Evolutionary conservation across 192 early-diverging fungal genomes (phyloP), one percentile per base, ranked within the genome.

Genomic region (Lobulomyces angularis): DNA sequence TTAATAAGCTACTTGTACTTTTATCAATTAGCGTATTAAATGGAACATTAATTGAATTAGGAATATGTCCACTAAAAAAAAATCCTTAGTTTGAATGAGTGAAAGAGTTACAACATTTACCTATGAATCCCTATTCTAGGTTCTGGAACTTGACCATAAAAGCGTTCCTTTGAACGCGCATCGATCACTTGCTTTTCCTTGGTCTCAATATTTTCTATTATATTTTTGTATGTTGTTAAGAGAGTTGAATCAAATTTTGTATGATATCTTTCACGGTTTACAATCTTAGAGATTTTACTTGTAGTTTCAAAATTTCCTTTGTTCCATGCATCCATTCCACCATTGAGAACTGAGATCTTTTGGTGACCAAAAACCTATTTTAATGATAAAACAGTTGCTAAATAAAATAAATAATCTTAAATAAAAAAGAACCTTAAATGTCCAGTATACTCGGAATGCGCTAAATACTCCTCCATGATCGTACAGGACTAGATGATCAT

Each of bases 371-470:
- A 88, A n/a, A 65, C 76, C 79, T 83, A 27, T 30, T 26, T 45
- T 8, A 44, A 14, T 21, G 2, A 25, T 29, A 65, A 11, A 39
- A 25, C 17, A 0, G 14, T 26, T 0, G 17, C 22, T 14, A 43
- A 45, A 37, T 29, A 11, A 9, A 53, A 43, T 21, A 35, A 22
- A 27, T 16, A 3, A 29, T 8, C n/a, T 3, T 27, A 14, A 8
- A 7, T 48, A 12, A 22, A 27, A 16, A 24, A 43, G 8, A 45
- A 74, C 83, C 56, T 83, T 84, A 61, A 93, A 88, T 33, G 86
- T 89, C 90, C 89, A 97, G 57, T 82, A 94, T 16, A 87, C 84
- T 11, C 93, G 76, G 30, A 77, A 76, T 5, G 90, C 78, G 9
- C 90, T 81, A 35, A 81, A 72, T 24, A 86, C 63, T 4, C 89